Conservation (phyloP, 306 rosid species). For the Biancaea sappan region DNA sequence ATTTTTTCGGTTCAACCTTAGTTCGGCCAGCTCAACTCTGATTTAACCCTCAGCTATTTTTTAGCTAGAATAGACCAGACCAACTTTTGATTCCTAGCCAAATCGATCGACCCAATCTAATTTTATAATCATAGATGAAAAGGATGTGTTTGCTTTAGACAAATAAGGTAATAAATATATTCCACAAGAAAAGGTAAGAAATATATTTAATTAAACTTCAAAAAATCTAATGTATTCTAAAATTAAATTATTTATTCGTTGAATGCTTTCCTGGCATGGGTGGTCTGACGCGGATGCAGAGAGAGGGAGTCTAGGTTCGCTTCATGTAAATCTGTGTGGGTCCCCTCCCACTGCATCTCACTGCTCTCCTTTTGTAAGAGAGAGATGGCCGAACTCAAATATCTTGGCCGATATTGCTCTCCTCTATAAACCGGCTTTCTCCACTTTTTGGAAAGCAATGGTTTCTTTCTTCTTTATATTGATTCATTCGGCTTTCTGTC, state of each 20-base stretch:
- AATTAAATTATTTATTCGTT: not conserved
- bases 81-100: too few species aligned
- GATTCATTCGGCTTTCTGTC: not conserved
- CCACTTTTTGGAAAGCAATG: not conserved
- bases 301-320: slow-evolving; percentile 50
- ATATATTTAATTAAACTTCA: too few species aligned
- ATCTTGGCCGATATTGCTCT: not conserved
- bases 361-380: not conserved
- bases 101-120: too few species aligned
- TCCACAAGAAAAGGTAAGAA: too few species aligned
- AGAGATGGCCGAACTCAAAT: not conserved
- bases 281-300: slow-evolving; percentile 6
- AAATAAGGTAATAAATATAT: too few species aligned
- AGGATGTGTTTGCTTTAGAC: too few species aligned
- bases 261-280: not conserved
- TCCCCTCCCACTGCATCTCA: slow-evolving; percentile 22
- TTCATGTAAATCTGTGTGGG: slow-evolving; percentile 48
- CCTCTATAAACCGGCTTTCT: not conserved
- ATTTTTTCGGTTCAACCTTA: too few species aligned
- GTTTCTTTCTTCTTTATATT: not conserved
- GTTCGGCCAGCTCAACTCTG: too few species aligned
- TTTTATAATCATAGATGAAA: too few species aligned
- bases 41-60: too few species aligned
- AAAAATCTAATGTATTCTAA: too few species aligned
- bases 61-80: too few species aligned